Percentiles rank a stretch among this genome's conserved stretches.
Evolutionary conservation across 2,329 filamentous ascomycete species (phyloP).

Genomic region (Aspergillus sp.): DNA sequence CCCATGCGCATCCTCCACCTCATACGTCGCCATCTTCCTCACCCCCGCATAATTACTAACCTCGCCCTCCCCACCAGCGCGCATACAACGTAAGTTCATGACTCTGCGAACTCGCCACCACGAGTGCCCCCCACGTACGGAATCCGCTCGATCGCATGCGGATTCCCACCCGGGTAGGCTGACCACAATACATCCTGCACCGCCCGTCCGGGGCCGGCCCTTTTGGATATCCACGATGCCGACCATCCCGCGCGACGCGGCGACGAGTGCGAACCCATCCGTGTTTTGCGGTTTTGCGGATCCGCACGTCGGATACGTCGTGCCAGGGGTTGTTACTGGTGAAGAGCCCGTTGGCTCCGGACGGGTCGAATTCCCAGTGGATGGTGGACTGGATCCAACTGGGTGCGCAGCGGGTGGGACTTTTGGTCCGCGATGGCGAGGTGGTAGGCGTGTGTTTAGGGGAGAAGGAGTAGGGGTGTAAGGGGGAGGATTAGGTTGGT

Average conservation of each 20-base stretch:
- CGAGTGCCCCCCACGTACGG: slow-evolving; percentile 15
- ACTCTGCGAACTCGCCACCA: slow-evolving; percentile 16
- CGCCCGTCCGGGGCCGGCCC: slow-evolving; percentile 29
- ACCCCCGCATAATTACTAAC: slow-evolving; percentile 10
- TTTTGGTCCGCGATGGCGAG: slow-evolving; percentile 20
- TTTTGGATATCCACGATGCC: slow-evolving; percentile 49
- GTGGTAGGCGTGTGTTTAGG: slow-evolving; percentile 7
- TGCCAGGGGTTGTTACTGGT: slow-evolving; percentile 6
- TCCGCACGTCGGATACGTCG: slow-evolving; percentile 18
- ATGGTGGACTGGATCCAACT: slow-evolving; percentile 15
- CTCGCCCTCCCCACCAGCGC: neutral
- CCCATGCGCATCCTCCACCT: neutral
- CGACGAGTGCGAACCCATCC: slow-evolving; percentile 18
- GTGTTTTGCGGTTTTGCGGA: slow-evolving; percentile 17
- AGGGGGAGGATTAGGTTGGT: neutral
- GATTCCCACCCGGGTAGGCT: slow-evolving; percentile 13
- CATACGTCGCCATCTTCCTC: neutral
- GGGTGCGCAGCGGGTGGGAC: slow-evolving; percentile 13
- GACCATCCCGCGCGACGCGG: slow-evolving; percentile 19
- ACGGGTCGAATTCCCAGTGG: slow-evolving; percentile 17
- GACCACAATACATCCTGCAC: slow-evolving; percentile 16
- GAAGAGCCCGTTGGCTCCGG: slow-evolving; percentile 4
- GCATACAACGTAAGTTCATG: slow-evolving; percentile 17
- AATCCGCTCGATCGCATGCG: slow-evolving; percentile 18
- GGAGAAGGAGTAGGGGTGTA: neutral